Evolutionary conservation across 768 basidiomycete species (phyloP).

Genomic region (Butyriboletus loyo): DNA sequence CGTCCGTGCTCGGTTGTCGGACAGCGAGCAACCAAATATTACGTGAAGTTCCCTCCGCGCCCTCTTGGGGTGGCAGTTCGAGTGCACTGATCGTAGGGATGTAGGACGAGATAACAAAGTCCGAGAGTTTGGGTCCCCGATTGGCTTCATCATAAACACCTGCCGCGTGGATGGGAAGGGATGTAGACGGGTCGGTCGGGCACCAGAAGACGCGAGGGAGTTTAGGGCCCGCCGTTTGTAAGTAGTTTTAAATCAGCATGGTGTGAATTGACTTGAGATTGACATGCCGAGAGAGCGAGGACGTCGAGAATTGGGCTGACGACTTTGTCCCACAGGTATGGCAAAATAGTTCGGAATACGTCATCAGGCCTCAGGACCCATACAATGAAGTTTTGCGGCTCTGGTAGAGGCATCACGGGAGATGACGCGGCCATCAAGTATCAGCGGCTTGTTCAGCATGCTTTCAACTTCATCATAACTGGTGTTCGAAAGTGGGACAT

Average conservation of each 20-base stretch:
- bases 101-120: slow-evolving; percentile 20
- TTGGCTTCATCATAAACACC: not conserved
- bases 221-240: not conserved
- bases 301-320: not conserved
- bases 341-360: not conserved
- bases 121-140: not conserved
- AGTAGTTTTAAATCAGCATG: too few species aligned
- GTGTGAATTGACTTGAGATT: not conserved
- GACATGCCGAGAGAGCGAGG: not conserved
- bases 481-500: not conserved
- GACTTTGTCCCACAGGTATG: not conserved
- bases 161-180: not conserved
- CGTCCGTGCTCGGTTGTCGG: slow-evolving; percentile 13
- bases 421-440: not conserved
- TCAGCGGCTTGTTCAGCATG: not conserved
- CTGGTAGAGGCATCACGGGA: not conserved
- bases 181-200: not conserved
- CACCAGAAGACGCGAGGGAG: not conserved
- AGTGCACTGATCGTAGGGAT: slow-evolving; percentile 27
- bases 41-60: not conserved
- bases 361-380: not conserved
- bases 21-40: slow-evolving; percentile 6
- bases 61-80: not conserved
- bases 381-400: not conserved
- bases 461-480: not conserved